Base-by-base conservation (phyloP, 2,329 filamentous ascomycete genomes). In the Capronia epimyces region DNA sequence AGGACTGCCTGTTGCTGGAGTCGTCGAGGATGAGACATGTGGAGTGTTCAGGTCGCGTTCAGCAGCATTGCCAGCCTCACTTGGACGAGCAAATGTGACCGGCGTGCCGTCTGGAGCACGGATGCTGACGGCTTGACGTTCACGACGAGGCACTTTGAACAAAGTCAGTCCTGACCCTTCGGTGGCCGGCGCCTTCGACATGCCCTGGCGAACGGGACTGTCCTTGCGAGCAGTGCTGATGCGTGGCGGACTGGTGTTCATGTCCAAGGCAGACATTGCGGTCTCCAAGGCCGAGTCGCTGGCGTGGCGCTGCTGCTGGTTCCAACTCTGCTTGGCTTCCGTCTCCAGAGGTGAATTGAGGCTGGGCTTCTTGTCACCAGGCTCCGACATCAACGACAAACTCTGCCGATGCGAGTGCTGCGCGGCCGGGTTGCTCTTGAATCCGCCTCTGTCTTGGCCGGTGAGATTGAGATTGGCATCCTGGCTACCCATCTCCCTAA, bases 221-320 rank as follows among this genome's bases (percentile, higher is more conserved):
- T 20, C 42, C 12, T 52, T 49, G 25, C 44, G 50, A 40, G 31
- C 43, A 3, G 50, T 51, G 47, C 34, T 53, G 47, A 49, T 46
- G 22, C 47, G 47, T 37, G 50, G 43, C 36, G 50, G 37, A 39
- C 39, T 53, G 16, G 53, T 49, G 40, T 24, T 25, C 21, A 29
- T 32, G 27, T 24, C n/a, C 43, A 25, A 21, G 25, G 12, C 31
- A 29, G 25, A 46, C 22, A 34, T 21, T 37, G 25, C 36, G 15
- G 15, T 24, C 24, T 43, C 18, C 43, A 44, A 49, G 25, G n/a
- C 39, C 20, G 39, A 42, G 15, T 42, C 39, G n/a, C 39, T 42
- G 39, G 21, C 20, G 15, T 22, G 20, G 13, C 39, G 39, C 21
- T 37, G 34, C 20, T 8, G 15, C 34, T 18, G 15, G 18, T 9